Evolutionary conservation across 2,329 filamentous ascomycete genomes (phyloP).

Genomic region (Verticillium klebahnii): DNA sequence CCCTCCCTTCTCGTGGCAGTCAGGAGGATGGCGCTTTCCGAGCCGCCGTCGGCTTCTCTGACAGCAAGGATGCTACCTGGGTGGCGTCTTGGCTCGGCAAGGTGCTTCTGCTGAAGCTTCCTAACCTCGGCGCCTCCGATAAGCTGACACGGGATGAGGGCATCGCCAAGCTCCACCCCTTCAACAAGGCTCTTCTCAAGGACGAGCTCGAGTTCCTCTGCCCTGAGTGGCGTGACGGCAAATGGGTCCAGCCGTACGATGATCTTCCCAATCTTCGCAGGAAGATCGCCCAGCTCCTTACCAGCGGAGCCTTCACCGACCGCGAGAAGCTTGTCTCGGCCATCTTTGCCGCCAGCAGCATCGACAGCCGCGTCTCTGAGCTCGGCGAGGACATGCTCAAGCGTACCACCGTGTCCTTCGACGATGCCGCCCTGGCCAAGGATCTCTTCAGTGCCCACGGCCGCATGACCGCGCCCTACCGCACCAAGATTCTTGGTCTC

Average conservation of each 20-base stretch:
- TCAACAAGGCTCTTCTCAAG: constrained; percentile 52
- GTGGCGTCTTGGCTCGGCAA: constrained; percentile 73
- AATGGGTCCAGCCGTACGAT: constrained; percentile 9
- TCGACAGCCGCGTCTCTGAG: constrained; percentile 76
- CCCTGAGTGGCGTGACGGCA: constrained; percentile 45
- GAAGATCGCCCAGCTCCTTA: constrained; percentile 65
- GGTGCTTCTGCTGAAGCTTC: constrained; percentile 58
- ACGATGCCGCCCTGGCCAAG: constrained; percentile 59
- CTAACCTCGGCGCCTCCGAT: constrained; percentile 26
- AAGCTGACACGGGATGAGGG: constrained; percentile 15
- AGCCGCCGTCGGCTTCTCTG: constrained; percentile 58
- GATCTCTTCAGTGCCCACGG: constrained; percentile 71
- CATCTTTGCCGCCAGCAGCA: constrained; percentile 76
- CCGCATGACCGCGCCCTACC: constrained; percentile 65
- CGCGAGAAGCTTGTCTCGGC: constrained; percentile 79
- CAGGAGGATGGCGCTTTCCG: constrained; percentile 71
- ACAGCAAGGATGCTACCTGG: constrained; percentile 65
- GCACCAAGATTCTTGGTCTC: constrained; percentile 70
- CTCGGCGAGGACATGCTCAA: constrained; percentile 89
- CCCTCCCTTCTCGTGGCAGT: constrained; percentile 70
- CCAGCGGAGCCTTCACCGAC: constrained; percentile 82
- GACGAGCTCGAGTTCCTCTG: constrained; percentile 67
- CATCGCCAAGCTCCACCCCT: constrained; percentile 12
- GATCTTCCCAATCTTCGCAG: constrained; percentile 46
- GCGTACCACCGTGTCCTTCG: constrained; percentile 68